phyloP scores from a whole-genome alignment of 352 stramenopile species.

The Peronospora tabacina region DNA sequence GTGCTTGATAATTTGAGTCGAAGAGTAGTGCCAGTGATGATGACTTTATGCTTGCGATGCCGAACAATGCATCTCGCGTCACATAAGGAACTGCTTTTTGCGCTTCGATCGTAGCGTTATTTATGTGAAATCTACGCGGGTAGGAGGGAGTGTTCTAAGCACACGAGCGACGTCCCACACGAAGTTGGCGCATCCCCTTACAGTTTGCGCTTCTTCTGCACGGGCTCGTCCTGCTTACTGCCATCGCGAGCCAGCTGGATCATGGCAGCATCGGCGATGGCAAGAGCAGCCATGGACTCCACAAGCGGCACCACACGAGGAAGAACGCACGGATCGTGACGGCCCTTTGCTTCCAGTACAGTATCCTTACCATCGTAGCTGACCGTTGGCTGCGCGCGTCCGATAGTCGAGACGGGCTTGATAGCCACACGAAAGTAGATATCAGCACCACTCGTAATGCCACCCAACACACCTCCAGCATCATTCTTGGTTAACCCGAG shows the following conservation, averaged over 20 bases:
- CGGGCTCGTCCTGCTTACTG: constrained; percentile 42
- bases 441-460: constrained; percentile 97
- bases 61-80: constrained; percentile 5
- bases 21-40: neutral
- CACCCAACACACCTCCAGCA: constrained; percentile 93
- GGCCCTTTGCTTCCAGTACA: constrained; percentile 93
- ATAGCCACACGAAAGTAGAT: constrained; percentile 99
- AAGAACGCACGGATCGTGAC: constrained; percentile 98
- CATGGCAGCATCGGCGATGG: constrained; percentile 93
- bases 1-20: neutral
- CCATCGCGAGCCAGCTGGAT: constrained; percentile 90
- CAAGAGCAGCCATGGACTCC: constrained; percentile 96
- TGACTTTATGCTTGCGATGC: neutral
- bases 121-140: constrained; percentile 17
- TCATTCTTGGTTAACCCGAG: constrained; percentile 83
- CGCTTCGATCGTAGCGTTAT: constrained; percentile 20
- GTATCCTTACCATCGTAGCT: constrained; percentile 93
- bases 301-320: constrained; percentile 95
- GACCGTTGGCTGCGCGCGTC: constrained; percentile 90
- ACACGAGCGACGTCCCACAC: neutral
- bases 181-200: constrained; percentile 14
- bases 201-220: constrained; percentile 59
- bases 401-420: constrained; percentile 98
- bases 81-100: constrained; percentile 24
- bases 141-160: neutral